Conservation (phyloP, 805 yeast genomes). For the Yarrowia osloensis region DNA sequence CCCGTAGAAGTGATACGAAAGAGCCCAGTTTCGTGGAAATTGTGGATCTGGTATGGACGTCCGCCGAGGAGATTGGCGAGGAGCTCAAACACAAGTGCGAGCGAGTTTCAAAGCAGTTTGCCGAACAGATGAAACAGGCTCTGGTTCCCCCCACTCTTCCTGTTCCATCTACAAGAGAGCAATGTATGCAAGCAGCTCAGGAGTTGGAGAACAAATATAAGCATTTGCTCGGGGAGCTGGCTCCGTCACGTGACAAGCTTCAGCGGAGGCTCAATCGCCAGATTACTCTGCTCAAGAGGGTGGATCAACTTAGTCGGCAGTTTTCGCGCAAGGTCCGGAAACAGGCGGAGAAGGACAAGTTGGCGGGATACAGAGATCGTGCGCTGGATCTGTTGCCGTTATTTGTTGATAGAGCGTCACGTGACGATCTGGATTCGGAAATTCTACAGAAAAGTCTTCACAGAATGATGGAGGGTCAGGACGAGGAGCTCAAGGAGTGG, state of each 20-base stretch:
- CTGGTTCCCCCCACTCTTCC: neutral
- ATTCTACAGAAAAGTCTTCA: neutral
- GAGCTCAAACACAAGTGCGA: neutral
- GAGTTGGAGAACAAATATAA: neutral
- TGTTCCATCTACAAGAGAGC: neutral
- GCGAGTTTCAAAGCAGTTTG: too few species aligned
- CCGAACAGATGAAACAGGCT: neutral
- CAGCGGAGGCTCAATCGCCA: neutral
- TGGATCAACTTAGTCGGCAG: neutral
- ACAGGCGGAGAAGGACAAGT: neutral
- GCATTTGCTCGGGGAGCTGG: neutral
- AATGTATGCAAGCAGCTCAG: neutral
- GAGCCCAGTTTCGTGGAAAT: neutral
- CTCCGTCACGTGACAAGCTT: neutral
- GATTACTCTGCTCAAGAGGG: neutral
- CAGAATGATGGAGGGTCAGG: neutral
- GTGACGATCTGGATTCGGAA: neutral
- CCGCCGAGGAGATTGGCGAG: neutral
- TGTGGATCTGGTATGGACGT: neutral
- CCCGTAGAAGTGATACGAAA: neutral
- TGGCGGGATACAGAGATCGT: neutral
- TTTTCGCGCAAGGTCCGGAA: neutral
- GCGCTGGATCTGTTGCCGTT: neutral
- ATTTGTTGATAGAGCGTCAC: neutral
- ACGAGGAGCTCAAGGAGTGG: neutral